Evolutionary conservation across 345 rosid species (phyloP), one percentile per base, ranked within the genome.

Genomic region (Passiflora organensis): DNA sequence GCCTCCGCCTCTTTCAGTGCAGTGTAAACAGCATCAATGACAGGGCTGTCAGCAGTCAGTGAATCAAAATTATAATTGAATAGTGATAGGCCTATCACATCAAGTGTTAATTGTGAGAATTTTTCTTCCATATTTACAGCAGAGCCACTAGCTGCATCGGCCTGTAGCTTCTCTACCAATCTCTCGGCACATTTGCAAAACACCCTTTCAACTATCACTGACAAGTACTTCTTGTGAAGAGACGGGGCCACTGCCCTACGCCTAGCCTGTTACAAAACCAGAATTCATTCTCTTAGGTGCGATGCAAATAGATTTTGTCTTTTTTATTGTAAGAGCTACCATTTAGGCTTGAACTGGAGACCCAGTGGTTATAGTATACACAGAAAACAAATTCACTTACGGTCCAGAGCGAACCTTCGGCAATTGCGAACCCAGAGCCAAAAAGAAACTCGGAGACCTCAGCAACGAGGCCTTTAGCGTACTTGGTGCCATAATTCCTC

Each of bases 121-220:
- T 82, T 87, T 48, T 41, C 96, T 56, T 91, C 98, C 98, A 91
- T 91, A 65, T 91, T 91, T 50, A 91, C 98, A 51, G 91, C 72
- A 57, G 62, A 65, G 56, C 96, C 98, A n/a, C 74, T 76, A 5
- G 67, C 2, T 9, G 90, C 95, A 69, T 77, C 82, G 34, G 75
- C 70, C 70, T 72, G 87, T 32, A 87, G 68, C 80, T 84, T 85
- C 74, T 87, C 93, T 69, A 91, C 95, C 73, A 91, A 74, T 78
- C 96, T 83, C 69, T 83, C 81, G 14, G 98, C 95, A 69, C 90
- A 82, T 75, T 79, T 79, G 68, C 88, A 85, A 73, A 91, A 91
- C 32, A 91, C 98, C 59, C 85, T 66, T 32, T 91, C 95, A 48
- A 91, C 98, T 36, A 91, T 87, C 78, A 85, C 75, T 1, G 98